Evolutionary conservation across 148 eudicot species (phyloP), one percentile per base, ranked within the genome.

Genomic region (Cornus florida): DNA sequence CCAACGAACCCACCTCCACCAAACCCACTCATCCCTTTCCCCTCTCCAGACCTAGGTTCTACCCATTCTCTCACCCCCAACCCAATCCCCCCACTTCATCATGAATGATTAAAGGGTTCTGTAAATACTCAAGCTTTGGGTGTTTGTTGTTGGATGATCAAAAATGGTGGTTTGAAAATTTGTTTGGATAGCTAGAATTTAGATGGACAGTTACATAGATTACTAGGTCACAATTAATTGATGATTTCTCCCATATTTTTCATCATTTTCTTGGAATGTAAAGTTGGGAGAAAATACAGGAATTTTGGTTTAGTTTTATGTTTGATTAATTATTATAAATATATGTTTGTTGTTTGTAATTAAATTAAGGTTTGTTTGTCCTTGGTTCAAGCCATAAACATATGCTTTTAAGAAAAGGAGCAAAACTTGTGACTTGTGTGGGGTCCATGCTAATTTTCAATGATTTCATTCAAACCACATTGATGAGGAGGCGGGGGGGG

Each of bases 81-180:
- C 23, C 73, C 14, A 68, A 56, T 48, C 71, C 72, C 56, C 83
- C 83, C 32, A 76, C 84, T 38, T 60, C 82, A 66, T 84, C 87
- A 24, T 85, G 68, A 75, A 28, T 28, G 28, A 28, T 28, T 1
- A 1, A 28, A 28, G 28, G 28, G 28, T 28, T 13, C 24, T 62
- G 23, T 62, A 62, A 53, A 53, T 53, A 53, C 59, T 53, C 59
- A 16, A 53, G 59, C 16, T 53, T 53, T 53, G 17, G 59, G 19
- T 62, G 66, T 62, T 62, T 62, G 66, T 62, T 62, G 66, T 11
- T 53, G 19, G 59, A 53, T 53, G 59, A 14, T 53, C 7, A 53
- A 4, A 4, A 50, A 4, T 2, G 59, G 7, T 53, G 19, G 59
- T 11, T 12, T 53, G 48, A 43, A 53, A 12, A 11, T 53, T 53